These are phyloP conservation scores for Plectosphaerella sp. DNA, from an alignment of 2,329 filamentous ascomycete genomes.

Conservation along the genomic window DNA sequence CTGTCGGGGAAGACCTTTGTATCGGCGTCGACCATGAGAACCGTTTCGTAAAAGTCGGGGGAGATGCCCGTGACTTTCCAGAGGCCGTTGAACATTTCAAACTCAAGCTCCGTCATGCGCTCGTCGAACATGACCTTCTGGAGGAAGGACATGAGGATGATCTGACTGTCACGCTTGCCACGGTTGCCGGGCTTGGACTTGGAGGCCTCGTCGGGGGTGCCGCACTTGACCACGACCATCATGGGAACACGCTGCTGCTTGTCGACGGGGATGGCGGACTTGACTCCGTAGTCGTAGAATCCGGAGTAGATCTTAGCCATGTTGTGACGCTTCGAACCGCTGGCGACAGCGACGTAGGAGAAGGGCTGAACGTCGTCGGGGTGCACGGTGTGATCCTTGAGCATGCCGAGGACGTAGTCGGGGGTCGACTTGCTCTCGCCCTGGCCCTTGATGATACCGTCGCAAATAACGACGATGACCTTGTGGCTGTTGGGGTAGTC, in stretches of 20 bases:
- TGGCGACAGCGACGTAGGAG: constrained; percentile 95
- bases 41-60: constrained; percentile 94
- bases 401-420: constrained; percentile 86
- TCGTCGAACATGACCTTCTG: constrained; percentile 99
- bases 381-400: constrained; percentile 81
- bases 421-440: constrained; percentile 85
- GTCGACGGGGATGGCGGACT: constrained; percentile 73
- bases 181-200: constrained; percentile 91
- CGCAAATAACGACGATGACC: constrained; percentile 90
- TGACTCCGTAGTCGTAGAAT: constrained; percentile 91
- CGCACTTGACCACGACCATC: constrained; percentile 94
- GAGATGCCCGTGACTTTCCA: constrained; percentile 99
- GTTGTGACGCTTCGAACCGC: constrained; percentile 95
- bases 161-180: constrained; percentile 98
- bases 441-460: constrained; percentile 95
- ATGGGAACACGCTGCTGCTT: constrained; percentile 97
- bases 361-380: constrained; percentile 82
- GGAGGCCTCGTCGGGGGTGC: constrained; percentile 78
- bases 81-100: constrained; percentile 98
- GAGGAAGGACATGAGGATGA: constrained; percentile 98
- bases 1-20: constrained; percentile 99
- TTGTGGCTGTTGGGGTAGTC: constrained; percentile 99
- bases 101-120: constrained; percentile 98
- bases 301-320: constrained; percentile 99
- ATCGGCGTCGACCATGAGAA: constrained; percentile 98